phyloP scores from a whole-genome alignment of 2,329 filamentous ascomycete genomes.

The Cryphonectria radicalis region DNA sequence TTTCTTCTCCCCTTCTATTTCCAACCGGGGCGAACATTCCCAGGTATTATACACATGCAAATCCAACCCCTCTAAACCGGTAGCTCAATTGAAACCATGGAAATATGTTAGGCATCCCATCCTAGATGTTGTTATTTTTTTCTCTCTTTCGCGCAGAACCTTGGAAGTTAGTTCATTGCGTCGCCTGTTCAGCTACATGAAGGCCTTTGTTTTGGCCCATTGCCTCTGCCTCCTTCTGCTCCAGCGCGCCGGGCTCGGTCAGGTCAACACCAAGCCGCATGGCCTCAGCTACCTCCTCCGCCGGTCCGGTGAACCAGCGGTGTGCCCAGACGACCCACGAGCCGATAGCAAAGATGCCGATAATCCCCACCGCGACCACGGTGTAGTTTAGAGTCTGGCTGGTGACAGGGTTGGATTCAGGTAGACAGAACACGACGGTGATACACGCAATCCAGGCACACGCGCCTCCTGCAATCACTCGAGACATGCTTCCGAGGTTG shows the following conservation, averaged over 20 bases:
- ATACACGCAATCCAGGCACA: constrained; percentile 59
- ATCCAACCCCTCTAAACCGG: neutral
- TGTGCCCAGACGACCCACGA: constrained; percentile 58
- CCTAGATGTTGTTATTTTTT: neutral
- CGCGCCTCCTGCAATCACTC: constrained; percentile 52
- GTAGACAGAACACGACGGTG: constrained; percentile 61
- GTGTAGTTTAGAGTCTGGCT: constrained; percentile 64
- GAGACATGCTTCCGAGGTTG: constrained; percentile 51
- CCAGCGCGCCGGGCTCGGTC: constrained; percentile 49
- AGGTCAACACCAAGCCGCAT: constrained; percentile 53
- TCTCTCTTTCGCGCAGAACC: neutral
- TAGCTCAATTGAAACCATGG: neutral
- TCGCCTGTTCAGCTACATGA: constrained; percentile 2
- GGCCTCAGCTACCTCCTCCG: constrained; percentile 55
- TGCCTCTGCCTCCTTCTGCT: constrained; percentile 39
- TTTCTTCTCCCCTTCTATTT: too few species aligned
- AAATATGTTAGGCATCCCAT: neutral
- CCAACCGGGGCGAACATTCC: neutral
- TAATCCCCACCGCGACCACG: constrained; percentile 61
- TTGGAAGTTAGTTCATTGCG: neutral
- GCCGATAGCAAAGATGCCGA: constrained; percentile 50
- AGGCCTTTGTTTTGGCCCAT: constrained; percentile 33
- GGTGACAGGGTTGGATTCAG: constrained; percentile 58
- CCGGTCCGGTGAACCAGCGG: constrained; percentile 60
- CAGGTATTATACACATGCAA: neutral